Evolutionary conservation across 2,329 filamentous ascomycete genomes (phyloP).

Genomic region (Dactylella cylindrospora): DNA sequence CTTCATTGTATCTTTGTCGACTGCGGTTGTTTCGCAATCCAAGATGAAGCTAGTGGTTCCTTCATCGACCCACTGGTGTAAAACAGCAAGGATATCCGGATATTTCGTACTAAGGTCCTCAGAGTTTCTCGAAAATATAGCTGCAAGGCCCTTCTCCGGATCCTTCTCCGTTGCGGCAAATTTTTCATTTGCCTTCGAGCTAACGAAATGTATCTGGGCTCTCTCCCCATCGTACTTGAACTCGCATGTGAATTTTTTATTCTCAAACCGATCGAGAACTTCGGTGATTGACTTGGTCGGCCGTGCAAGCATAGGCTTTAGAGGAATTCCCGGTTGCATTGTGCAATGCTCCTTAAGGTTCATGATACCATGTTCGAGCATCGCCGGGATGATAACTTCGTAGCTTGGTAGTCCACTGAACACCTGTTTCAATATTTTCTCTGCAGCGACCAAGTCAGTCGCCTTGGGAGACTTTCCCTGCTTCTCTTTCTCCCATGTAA

Average conservation of each 20-base stretch:
- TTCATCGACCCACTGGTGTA: slow-evolving; percentile 83
- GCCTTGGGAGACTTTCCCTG: slow-evolving; percentile 71
- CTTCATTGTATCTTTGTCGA: slow-evolving; percentile 94
- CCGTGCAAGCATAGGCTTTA: slow-evolving; percentile 98
- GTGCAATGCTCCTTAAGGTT: slow-evolving; percentile 83
- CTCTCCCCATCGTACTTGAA: slow-evolving; percentile 99
- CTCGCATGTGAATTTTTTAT: slow-evolving; percentile 94
- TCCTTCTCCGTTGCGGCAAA: slow-evolving; percentile 65
- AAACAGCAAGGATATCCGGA: slow-evolving; percentile 86
- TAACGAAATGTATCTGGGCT: slow-evolving; percentile 97
- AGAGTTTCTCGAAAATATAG: slow-evolving; percentile 96
- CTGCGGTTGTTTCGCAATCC: slow-evolving; percentile 97
- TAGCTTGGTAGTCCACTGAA: slow-evolving; percentile 95
- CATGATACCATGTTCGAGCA: slow-evolving; percentile 82
- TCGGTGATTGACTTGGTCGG: slow-evolving; percentile 98
- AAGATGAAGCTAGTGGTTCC: slow-evolving; percentile 93
- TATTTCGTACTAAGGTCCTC: slow-evolving; percentile 98
- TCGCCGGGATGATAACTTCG: slow-evolving; percentile 87
- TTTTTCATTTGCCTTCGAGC: slow-evolving; percentile 72
- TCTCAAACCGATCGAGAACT: slow-evolving; percentile 92
- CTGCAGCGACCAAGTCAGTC: slow-evolving; percentile 77
- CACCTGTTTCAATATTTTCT: slow-evolving; percentile 82
- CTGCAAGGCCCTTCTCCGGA: slow-evolving; percentile 73
- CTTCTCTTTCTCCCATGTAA: slow-evolving; percentile 75
- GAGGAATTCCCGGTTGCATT: slow-evolving; percentile 84